Conservation (phyloP, 208 protist genomes). For the Acanthamoeba divionensis region DNA sequence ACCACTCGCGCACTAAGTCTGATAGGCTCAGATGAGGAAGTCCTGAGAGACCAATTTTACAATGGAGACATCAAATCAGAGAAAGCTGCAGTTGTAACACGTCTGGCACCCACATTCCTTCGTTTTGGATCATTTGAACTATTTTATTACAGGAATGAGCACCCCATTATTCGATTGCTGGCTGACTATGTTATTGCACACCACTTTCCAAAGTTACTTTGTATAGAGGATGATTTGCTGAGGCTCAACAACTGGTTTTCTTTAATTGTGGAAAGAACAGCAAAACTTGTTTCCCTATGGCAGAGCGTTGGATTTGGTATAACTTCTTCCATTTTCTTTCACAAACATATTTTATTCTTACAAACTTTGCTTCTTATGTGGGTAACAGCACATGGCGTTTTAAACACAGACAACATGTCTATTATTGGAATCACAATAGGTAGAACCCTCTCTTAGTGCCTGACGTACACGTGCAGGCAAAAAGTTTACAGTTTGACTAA, state of each 20-base stretch:
- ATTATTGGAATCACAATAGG: conserved; percentile 63
- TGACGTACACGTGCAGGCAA: too few species aligned
- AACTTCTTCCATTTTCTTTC: background rate
- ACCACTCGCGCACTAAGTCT: conserved; percentile 70
- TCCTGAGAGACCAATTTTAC: conserved; percentile 69
- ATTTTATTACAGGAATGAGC: conserved; percentile 41
- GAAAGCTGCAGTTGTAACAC: conserved; percentile 58
- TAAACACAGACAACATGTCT: conserved; percentile 82
- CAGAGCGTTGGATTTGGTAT: conserved; percentile 68
- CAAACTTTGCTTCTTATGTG: background rate
- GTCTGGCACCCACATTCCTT: conserved; percentile 70
- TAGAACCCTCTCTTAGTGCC: too few species aligned
- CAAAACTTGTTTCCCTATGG: conserved; percentile 73
- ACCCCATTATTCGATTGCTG: too few species aligned
- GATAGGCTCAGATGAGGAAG: conserved; percentile 9
- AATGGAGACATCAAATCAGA: conserved; percentile 61
- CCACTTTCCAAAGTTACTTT: too few species aligned
- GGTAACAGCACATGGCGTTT: conserved; percentile 73
- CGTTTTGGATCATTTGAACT: conserved; percentile 78
- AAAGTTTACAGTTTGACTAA: conserved; percentile 2
- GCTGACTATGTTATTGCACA: too few species aligned
- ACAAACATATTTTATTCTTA: background rate
- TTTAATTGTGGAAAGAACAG: too few species aligned
- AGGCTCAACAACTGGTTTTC: background rate
- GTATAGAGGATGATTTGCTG: too few species aligned